Conservation (phyloP, 176 grass and related monocot species). For the Panicum miliaceum region DNA sequence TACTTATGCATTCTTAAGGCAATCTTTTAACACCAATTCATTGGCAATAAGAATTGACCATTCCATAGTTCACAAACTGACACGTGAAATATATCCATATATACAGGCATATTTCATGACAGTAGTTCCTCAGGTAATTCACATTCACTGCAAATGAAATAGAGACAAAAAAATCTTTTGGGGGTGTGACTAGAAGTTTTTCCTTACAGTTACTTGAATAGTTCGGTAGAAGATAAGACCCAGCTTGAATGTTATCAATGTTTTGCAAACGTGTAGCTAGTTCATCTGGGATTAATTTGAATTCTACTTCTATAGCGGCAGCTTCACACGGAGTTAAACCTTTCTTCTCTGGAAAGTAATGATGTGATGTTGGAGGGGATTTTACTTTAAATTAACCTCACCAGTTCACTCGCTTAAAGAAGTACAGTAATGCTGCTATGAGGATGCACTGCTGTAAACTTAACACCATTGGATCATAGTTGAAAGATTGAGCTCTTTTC, state of each 20-base stretch:
- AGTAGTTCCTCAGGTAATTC: not conserved
- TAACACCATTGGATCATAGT: not conserved
- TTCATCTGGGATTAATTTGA: not conserved
- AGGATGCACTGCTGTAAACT: not conserved
- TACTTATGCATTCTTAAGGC: conserved; percentile 28
- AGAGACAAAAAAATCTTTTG: not conserved
- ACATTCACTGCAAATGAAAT: not conserved
- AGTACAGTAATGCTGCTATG: not conserved
- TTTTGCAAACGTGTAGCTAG: not conserved
- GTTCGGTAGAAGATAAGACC: not conserved
- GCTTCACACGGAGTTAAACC: not conserved
- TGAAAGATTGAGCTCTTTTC: conserved; percentile 1
- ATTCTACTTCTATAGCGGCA: not conserved
- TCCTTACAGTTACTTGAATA: not conserved
- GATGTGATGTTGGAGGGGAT: not conserved
- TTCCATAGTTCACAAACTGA: conserved; percentile 11
- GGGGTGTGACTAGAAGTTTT: not conserved
- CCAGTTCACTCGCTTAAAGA: not conserved
- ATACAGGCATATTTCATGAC: not conserved
- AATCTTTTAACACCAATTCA: not conserved
- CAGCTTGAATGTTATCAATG: not conserved
- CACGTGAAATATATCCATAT: not conserved
- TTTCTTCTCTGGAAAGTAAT: conserved; percentile 11
- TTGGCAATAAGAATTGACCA: not conserved
- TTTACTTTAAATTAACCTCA: not conserved